phyloP scores from a whole-genome alignment of 805 yeast species.

The Candida gorgasii region DNA sequence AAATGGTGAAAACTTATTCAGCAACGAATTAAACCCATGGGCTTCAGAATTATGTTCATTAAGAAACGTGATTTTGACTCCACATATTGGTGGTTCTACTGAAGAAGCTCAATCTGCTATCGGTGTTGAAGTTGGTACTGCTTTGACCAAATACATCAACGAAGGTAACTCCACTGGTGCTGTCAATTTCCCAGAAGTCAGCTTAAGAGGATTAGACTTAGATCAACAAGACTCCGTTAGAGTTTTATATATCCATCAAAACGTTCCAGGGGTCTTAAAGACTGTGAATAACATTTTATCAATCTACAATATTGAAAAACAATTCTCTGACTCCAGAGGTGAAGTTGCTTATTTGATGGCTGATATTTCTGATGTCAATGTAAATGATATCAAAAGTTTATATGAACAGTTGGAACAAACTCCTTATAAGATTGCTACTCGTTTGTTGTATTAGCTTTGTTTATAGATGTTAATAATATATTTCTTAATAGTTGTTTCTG shows the following conservation, averaged over 20 bases:
- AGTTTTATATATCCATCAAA: slow-evolving; percentile 93
- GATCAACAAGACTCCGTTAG: slow-evolving; percentile 89
- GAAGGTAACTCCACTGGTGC: slow-evolving; percentile 96
- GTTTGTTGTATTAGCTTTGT: slow-evolving; percentile 85
- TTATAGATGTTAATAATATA: background rate
- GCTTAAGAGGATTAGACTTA: slow-evolving; percentile 81
- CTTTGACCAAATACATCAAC: slow-evolving; percentile 87
- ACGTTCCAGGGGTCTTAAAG: slow-evolving; percentile 97
- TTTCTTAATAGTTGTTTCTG: background rate
- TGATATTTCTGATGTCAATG: slow-evolving; percentile 84
- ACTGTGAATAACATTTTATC: slow-evolving; percentile 95
- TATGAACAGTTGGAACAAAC: slow-evolving; percentile 86
- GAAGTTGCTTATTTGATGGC: slow-evolving; percentile 98
- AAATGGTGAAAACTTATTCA: slow-evolving; percentile 84
- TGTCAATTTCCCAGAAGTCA: slow-evolving; percentile 98
- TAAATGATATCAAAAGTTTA: slow-evolving; percentile 78
- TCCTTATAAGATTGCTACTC: slow-evolving; percentile 86
- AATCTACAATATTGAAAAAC: slow-evolving; percentile 94
- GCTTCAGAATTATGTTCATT: slow-evolving; percentile 76
- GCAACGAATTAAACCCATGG: slow-evolving; percentile 75
- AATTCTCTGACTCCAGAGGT: slow-evolving; percentile 95
- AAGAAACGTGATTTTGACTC: slow-evolving; percentile 89
- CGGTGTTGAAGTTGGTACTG: slow-evolving; percentile 90
- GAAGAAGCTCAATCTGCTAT: slow-evolving; percentile 98
- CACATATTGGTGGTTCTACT: slow-evolving; percentile 98